A percentile compares a stretch with the other conserved stretches of the same genome.
These are phyloP conservation scores for Torulaspora delbrueckii DNA, from an alignment of 805 yeast genomes.

Conservation along the genomic window DNA sequence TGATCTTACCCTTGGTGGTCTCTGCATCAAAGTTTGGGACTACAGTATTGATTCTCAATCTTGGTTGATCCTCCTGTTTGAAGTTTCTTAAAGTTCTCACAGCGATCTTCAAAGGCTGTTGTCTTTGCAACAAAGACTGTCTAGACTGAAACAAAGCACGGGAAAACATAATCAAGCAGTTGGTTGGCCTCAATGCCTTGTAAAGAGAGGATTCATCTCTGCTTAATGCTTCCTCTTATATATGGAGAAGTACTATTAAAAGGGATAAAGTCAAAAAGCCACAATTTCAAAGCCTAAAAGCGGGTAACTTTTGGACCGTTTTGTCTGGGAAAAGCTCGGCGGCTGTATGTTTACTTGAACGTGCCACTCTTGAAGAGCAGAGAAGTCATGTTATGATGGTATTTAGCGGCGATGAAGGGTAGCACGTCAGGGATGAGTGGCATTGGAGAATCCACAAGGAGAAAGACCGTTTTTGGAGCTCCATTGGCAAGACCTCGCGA, in stretches of 20 bases:
- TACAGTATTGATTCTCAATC: constrained; percentile 68
- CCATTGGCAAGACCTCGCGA: neutral
- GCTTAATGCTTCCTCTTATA: neutral
- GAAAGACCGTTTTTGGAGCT: neutral
- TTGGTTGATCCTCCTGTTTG: constrained; percentile 52
- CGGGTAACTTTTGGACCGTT: neutral
- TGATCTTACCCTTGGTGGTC: constrained; percentile 75
- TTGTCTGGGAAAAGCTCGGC: neutral
- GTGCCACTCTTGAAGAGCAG: neutral
- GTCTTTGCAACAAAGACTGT: constrained; percentile 19
- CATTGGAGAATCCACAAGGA: neutral
- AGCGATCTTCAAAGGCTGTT: constrained; percentile 23
- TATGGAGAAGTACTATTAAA: neutral
- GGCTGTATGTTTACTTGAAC: neutral
- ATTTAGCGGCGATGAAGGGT: neutral
- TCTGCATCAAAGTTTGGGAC: constrained; percentile 88
- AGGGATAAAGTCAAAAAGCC: neutral
- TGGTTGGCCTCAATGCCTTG: neutral
- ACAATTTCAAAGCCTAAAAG: neutral
- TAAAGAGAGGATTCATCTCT: no score
- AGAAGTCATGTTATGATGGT: neutral
- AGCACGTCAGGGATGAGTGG: neutral
- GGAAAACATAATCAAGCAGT: constrained; percentile 22
- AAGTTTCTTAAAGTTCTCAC: constrained; percentile 42
- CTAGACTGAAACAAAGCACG: constrained; percentile 30